A percentile compares a stretch with the other conserved stretches of the same genome.
These are phyloP conservation scores for Gliomastix tumulicola DNA, from an alignment of 2,329 filamentous ascomycete species.

Conservation along the genomic window DNA sequence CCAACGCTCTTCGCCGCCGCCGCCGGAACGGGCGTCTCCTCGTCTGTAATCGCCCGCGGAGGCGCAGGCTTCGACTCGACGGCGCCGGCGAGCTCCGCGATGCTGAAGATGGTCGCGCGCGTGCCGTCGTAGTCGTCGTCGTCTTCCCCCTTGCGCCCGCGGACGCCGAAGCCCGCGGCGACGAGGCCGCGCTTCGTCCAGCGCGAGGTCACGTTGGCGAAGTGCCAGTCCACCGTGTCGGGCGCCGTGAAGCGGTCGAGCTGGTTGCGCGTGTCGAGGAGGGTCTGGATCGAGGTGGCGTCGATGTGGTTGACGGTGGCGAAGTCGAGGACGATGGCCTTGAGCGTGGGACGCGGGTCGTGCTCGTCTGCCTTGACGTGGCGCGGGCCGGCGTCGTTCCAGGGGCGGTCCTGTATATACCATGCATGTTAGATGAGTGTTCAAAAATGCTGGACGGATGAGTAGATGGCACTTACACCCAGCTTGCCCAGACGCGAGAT, in stretches of 20 bases:
- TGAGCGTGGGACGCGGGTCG: constrained; percentile 39
- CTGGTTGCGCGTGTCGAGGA: constrained; percentile 47
- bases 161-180: constrained; percentile 44
- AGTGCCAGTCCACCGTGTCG: constrained; percentile 38
- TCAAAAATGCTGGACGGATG: too few species aligned
- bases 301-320: constrained; percentile 48
- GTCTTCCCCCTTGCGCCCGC: constrained; percentile 12
- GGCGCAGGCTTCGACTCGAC: too few species aligned
- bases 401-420: constrained; percentile 38
- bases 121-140: too few species aligned
- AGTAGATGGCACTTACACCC: constrained; percentile 26
- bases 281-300: constrained; percentile 44
- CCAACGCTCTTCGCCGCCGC: constrained; percentile 46
- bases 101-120: constrained; percentile 71
- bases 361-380: constrained; percentile 18
- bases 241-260: constrained; percentile 43
- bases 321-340: constrained; percentile 50
- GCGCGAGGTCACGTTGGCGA: constrained; percentile 44
- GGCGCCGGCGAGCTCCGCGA: constrained; percentile 74
- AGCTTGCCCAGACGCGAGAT: constrained; percentile 34
- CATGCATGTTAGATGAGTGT: constrained; percentile 7
- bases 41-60: too few species aligned
- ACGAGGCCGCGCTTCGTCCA: constrained; percentile 51
- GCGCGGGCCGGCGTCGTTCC: constrained; percentile 45
- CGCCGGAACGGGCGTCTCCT: constrained; percentile 27